Conservation (phyloP, 768 basidiomycete species). For the Podaxis rugospora region DNA sequence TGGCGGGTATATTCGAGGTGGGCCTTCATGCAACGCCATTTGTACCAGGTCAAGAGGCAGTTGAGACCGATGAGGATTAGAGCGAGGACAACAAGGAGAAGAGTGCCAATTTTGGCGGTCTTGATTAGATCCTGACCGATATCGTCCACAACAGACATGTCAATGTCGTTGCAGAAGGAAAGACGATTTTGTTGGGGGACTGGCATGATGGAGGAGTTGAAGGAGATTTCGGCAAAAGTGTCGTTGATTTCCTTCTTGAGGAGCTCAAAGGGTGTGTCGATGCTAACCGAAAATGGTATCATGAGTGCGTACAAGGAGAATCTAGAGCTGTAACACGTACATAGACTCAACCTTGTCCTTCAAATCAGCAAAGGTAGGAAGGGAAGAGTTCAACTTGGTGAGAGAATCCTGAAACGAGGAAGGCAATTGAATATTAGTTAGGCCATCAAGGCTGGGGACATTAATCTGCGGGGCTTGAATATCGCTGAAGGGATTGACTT, state of each 20-base stretch:
- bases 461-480: constrained; percentile 68
- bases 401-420: constrained; percentile 70
- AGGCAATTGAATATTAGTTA: constrained; percentile 80
- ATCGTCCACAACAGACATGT: constrained; percentile 83
- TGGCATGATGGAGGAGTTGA: constrained; percentile 71
- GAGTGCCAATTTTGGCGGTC: constrained; percentile 72
- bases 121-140: constrained; percentile 76
- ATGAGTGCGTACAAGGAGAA: not conserved
- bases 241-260: constrained; percentile 88
- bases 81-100: constrained; percentile 70
- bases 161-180: constrained; percentile 72
- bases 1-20: constrained; percentile 69
- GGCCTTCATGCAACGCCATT: constrained; percentile 67
- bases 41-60: constrained; percentile 83
- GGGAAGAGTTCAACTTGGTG: constrained; percentile 68
- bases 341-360: constrained; percentile 62
- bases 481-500: constrained; percentile 66
- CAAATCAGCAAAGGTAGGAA: constrained; percentile 76
- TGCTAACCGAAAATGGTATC: constrained; percentile 32
- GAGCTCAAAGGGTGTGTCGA: constrained; percentile 84
- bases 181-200: constrained; percentile 68
- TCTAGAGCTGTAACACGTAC: constrained; percentile 38
- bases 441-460: constrained; percentile 66
- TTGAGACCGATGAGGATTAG: constrained; percentile 70
- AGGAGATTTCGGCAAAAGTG: constrained; percentile 69